Percentiles rank a stretch among this genome's conserved stretches.
phyloP scores from a whole-genome alignment of 164 flowering plant species.

The Paratinospora sagittata region DNA sequence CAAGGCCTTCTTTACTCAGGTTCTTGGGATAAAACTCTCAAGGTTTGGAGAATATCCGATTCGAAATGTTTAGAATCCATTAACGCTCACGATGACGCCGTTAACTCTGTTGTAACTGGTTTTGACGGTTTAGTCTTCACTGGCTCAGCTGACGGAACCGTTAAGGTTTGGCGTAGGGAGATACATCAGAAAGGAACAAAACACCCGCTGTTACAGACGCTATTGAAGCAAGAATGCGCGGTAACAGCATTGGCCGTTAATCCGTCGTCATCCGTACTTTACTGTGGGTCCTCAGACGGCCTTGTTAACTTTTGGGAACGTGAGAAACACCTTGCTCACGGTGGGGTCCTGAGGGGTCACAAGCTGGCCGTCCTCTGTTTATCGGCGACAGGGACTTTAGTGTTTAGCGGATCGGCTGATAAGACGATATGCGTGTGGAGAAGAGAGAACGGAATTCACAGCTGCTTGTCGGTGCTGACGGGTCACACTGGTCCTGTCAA shows the following conservation, averaged over 20 bases:
- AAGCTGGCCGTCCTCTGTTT: slow-evolving; percentile 66
- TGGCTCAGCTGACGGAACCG: slow-evolving; percentile 74
- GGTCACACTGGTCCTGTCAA: slow-evolving; percentile 66
- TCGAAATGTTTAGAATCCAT: slow-evolving; percentile 52
- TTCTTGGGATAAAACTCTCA: slow-evolving; percentile 59
- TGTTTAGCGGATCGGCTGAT: slow-evolving; percentile 69
- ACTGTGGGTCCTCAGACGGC: slow-evolving; percentile 72
- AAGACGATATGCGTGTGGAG: slow-evolving; percentile 72
- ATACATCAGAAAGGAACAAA: slow-evolving; percentile 28
- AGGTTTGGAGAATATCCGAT: slow-evolving; percentile 49
- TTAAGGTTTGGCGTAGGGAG: slow-evolving; percentile 68
- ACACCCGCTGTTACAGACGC: slow-evolving; percentile 33
- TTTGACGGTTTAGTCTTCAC: slow-evolving; percentile 51
- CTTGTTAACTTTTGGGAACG: slow-evolving; percentile 67
- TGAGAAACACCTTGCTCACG: slow-evolving; percentile 37
- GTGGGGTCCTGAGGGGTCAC: slow-evolving; percentile 62
- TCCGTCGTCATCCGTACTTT: slow-evolving; percentile 28
- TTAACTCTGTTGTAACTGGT: slow-evolving; percentile 50
- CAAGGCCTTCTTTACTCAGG: slow-evolving; percentile 51
- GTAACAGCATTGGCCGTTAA: slow-evolving; percentile 61
- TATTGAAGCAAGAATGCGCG: slow-evolving; percentile 55
- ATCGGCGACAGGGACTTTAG: slow-evolving; percentile 44
- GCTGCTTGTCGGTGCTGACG: slow-evolving; percentile 45
- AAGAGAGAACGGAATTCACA: slow-evolving; percentile 39
- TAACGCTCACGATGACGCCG: slow-evolving; percentile 52